Conservation (phyloP, 2,329 filamentous ascomycete genomes). For the Trichophyton benhamiae region DNA sequence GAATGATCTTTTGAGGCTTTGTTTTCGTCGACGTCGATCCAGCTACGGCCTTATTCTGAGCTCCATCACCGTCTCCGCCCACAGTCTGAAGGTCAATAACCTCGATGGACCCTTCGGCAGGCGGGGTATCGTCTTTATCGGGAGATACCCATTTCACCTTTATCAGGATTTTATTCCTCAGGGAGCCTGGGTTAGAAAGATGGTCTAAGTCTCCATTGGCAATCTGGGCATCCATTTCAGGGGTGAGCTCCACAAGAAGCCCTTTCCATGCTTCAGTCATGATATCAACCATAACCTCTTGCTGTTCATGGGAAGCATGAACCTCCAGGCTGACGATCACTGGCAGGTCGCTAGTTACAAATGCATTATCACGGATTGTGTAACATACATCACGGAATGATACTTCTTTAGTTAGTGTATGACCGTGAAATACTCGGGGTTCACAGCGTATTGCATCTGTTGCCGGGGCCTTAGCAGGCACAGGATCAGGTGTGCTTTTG, state of each 20-base stretch:
- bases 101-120: not conserved
- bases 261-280: slow-evolving; percentile 81
- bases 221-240: slow-evolving; percentile 44
- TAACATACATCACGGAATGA: slow-evolving; percentile 77
- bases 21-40: slow-evolving; percentile 14
- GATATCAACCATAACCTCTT: slow-evolving; percentile 84
- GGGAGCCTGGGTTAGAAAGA: slow-evolving; percentile 57
- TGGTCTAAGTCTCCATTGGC: slow-evolving; percentile 20
- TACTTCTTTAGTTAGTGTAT: slow-evolving; percentile 75
- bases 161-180: slow-evolving; percentile 69
- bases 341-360: slow-evolving; percentile 61
- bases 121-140: slow-evolving; percentile 11
- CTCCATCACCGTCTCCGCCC: slow-evolving; percentile 31
- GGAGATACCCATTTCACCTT: slow-evolving; percentile 59
- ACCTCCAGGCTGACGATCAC: slow-evolving; percentile 89
- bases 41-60: slow-evolving; percentile 10
- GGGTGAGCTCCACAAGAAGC: slow-evolving; percentile 54
- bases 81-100: slow-evolving; percentile 16
- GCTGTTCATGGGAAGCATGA: slow-evolving; percentile 68
- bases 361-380: slow-evolving; percentile 66
- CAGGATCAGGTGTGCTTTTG: slow-evolving; percentile 13
- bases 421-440: slow-evolving; percentile 73
- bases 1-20: slow-evolving; percentile 53
- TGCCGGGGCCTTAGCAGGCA: slow-evolving; percentile 16
- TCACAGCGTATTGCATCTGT: slow-evolving; percentile 35